Conservation (phyloP, 1,284 basidiomycete genomes). For the Ceratobasidium sp. region DNA sequence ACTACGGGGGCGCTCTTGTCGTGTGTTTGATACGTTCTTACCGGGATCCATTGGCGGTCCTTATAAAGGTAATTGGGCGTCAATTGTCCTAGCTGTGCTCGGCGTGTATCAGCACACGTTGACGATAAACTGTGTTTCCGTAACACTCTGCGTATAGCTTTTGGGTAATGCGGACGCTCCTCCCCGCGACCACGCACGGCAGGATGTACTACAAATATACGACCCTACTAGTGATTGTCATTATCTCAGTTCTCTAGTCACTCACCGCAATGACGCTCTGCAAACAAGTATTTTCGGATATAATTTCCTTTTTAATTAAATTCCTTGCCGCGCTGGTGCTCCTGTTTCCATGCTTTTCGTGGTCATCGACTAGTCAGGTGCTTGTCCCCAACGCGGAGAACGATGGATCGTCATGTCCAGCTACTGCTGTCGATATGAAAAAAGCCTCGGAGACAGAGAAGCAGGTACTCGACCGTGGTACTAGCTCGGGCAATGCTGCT, state of each 20-base stretch:
- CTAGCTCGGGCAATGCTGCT: neutral
- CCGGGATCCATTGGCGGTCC: neutral
- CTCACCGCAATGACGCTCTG: neutral
- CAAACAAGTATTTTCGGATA: neutral
- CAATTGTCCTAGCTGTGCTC: neutral
- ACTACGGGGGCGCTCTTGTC: neutral
- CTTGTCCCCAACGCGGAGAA: neutral
- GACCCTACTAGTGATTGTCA: neutral
- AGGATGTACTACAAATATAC: conserved; percentile 11
- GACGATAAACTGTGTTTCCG: neutral
- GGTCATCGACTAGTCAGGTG: neutral
- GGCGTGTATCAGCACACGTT: neutral
- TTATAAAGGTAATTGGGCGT: neutral
- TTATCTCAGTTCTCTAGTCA: neutral
- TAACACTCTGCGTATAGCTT: conserved; percentile 1
- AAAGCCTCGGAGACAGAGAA: neutral
- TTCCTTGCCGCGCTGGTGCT: neutral
- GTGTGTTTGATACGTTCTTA: neutral
- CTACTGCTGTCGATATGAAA: neutral
- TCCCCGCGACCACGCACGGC: neutral
- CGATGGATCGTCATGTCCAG: neutral
- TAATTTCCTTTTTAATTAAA: neutral
- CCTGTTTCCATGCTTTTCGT: neutral
- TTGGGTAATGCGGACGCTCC: neutral
- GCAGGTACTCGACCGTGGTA: neutral